Base-by-base conservation (phyloP, 2,329 filamentous ascomycete genomes). In the Microsporum ferrugineum region DNA sequence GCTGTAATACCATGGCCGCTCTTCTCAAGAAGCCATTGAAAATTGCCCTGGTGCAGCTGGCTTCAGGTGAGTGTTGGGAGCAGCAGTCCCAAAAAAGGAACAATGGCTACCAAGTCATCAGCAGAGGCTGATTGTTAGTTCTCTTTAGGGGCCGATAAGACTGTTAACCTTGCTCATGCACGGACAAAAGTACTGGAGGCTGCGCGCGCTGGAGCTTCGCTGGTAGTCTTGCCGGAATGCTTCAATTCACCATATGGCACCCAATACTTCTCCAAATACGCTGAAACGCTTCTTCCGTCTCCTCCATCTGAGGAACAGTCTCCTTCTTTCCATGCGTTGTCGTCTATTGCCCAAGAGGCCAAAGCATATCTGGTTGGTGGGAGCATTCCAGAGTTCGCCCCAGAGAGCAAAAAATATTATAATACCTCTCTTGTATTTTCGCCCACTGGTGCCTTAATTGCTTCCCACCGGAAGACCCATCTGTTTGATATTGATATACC, bases 221-320 rank as follows among this genome's bases (percentile, higher is more conserved):
- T 99, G 63, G 86, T 97, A 66, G 90, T 97, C 38, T 83, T 99
- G 17, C 94, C 94, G 39, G 94, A 99, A 78, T 99, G 94, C 81
- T 99, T 99, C 84, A 99, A 99, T 79, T 95, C 89, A 47, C 94
- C 94, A 6, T 99, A 99, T 76, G 94, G 94, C 66, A 91, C 86
- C 66, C 82, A 90, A 70, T 91, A 87, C 80, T 99, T 99, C 77
- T 87, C 91, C 60, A 83, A 86, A 63, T 97, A 97, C 74, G 91
- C 94, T 66, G 94, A 99, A 76, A 87, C 84, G 1, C 85, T 97
- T n/a, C 79, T 83, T 0, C 89, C 90, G 0, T 87, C 85, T 2
- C 89, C 90, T 33, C 89, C 91, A 0, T 78, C 85, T 2, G 72
- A 78, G 63, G 81, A 84, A 53, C 83, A 88, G 68, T 87, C 88